A percentile compares a stretch with the other conserved stretches of the same genome.
Conservation (phyloP, 495 filamentous ascomycete genomes). For the Glarea lozoyensis region DNA sequence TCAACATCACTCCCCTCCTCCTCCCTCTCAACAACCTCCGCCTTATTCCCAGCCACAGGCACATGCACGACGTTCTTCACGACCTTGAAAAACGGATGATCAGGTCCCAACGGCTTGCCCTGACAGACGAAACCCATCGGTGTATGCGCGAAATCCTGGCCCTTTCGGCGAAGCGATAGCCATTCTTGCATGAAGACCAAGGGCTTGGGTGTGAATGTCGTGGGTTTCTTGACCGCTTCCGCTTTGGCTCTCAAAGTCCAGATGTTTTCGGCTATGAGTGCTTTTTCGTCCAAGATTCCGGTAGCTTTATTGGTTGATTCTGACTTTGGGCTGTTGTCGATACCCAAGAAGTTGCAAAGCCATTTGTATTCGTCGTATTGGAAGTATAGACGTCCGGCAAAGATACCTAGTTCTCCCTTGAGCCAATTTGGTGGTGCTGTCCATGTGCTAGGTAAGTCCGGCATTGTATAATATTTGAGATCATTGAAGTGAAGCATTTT, state of each 20-base stretch:
- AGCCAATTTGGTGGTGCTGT: slow-evolving; percentile 34
- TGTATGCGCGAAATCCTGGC: slow-evolving; percentile 41
- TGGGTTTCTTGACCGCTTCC: background rate
- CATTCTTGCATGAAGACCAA: slow-evolving; percentile 38
- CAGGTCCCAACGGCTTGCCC: slow-evolving; percentile 24
- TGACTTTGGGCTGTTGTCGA: background rate
- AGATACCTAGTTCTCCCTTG: slow-evolving; percentile 42
- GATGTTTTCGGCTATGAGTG: background rate
- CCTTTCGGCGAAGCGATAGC: slow-evolving; percentile 38
- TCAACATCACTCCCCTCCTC: background rate
- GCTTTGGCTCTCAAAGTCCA: no score
- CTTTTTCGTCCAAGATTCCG: background rate
- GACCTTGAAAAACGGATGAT: slow-evolving; percentile 31
- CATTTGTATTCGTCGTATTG: slow-evolving; percentile 26
- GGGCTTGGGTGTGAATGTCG: slow-evolving; percentile 1
- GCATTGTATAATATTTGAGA: slow-evolving; percentile 36
- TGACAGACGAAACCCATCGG: slow-evolving; percentile 47
- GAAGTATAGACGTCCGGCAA: slow-evolving; percentile 47
- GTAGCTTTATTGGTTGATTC: background rate
- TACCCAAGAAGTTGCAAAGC: background rate
- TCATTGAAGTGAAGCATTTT: slow-evolving; percentile 44
- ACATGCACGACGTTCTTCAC: background rate
- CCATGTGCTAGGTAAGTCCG: slow-evolving; percentile 28
- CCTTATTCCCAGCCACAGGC: background rate
- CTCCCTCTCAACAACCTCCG: background rate